These are phyloP conservation scores for Geranium rotundifolium DNA, from an alignment of 345 rosid species.

Conservation along the genomic window DNA sequence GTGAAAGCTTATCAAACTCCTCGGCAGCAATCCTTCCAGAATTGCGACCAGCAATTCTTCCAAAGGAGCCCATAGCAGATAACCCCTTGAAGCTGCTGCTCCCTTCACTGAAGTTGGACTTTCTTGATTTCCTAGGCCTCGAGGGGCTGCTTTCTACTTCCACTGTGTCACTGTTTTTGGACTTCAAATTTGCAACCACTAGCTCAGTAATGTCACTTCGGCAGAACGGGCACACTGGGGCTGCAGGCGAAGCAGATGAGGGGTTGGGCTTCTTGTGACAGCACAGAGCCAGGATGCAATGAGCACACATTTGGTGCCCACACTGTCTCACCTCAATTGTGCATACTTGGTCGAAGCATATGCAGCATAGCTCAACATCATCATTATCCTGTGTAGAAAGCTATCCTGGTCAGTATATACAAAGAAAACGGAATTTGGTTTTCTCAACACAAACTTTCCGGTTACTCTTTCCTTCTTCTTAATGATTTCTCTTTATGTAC, in stretches of 20 bases:
- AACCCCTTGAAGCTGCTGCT: slow-evolving; percentile 94
- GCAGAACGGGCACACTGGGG: slow-evolving; percentile 96
- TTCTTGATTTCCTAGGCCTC: slow-evolving; percentile 51
- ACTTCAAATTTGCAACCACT: slow-evolving; percentile 38
- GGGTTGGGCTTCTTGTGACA: slow-evolving; percentile 99
- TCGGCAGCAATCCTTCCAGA: slow-evolving; percentile 58
- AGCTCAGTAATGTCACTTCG: slow-evolving; percentile 61
- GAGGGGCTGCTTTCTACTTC: slow-evolving; percentile 50
- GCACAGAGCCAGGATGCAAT: slow-evolving; percentile 81
- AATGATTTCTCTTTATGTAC: background rate
- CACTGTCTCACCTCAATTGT: slow-evolving; percentile 86
- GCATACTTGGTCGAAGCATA: slow-evolving; percentile 93
- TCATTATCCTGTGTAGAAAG: slow-evolving; percentile 42
- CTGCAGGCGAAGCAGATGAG: slow-evolving; percentile 44
- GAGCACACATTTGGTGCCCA: slow-evolving; percentile 98
- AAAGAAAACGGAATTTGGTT: too few relatives aligned
- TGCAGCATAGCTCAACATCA: slow-evolving; percentile 77
- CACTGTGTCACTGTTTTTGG: slow-evolving; percentile 30
- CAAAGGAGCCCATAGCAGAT: slow-evolving; percentile 55
- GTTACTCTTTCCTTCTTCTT: too few relatives aligned
- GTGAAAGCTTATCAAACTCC: background rate
- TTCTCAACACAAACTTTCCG: too few relatives aligned
- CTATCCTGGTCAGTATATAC: background rate
- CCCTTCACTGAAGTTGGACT: slow-evolving; percentile 72
- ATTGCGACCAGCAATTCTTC: slow-evolving; percentile 56